Percentiles rank a stretch among this genome's conserved stretches.
Conservation (phyloP, 1,284 basidiomycete species). For the Ustilago crameri region DNA sequence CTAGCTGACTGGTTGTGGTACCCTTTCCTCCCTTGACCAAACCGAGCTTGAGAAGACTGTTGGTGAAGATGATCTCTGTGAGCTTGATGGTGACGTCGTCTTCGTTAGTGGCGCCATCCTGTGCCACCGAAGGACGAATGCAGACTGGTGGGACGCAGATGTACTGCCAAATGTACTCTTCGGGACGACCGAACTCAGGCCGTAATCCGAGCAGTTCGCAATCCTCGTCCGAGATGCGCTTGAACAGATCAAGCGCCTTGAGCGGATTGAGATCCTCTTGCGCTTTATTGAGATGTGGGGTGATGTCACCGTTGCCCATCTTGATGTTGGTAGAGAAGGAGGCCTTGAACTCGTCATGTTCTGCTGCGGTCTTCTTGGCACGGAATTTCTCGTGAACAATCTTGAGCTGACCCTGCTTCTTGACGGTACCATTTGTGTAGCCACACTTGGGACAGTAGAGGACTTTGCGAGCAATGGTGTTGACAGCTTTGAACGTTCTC, state of each 20-base stretch:
- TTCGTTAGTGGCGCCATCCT: conserved; percentile 85
- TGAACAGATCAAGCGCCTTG: conserved; percentile 92
- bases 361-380: conserved; percentile 90
- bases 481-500: conserved; percentile 86
- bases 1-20: conserved; percentile 64
- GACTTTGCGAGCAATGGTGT: conserved; percentile 86
- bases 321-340: conserved; percentile 85
- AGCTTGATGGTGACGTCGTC: conserved; percentile 98
- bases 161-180: conserved; percentile 99
- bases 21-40: conserved; percentile 75
- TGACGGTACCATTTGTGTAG: conserved; percentile 92
- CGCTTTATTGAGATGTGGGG: conserved; percentile 85
- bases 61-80: conserved; percentile 95
- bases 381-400: conserved; percentile 98
- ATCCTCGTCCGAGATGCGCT: conserved; percentile 90
- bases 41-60: conserved; percentile 90
- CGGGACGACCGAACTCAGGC: conserved; percentile 89
- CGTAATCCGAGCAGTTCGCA: conserved; percentile 92
- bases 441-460: conserved; percentile 93
- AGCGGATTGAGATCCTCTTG: conserved; percentile 95
- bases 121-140: conserved; percentile 95
- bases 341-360: conserved; percentile 86
- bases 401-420: conserved; percentile 92
- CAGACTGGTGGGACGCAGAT: conserved; percentile 97
- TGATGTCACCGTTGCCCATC: conserved; percentile 83